A percentile compares a stretch with the other conserved stretches of the same genome.
phyloP scores from a whole-genome alignment of 495 filamentous ascomycete genomes.

The Friedmanniomyces simplex region DNA sequence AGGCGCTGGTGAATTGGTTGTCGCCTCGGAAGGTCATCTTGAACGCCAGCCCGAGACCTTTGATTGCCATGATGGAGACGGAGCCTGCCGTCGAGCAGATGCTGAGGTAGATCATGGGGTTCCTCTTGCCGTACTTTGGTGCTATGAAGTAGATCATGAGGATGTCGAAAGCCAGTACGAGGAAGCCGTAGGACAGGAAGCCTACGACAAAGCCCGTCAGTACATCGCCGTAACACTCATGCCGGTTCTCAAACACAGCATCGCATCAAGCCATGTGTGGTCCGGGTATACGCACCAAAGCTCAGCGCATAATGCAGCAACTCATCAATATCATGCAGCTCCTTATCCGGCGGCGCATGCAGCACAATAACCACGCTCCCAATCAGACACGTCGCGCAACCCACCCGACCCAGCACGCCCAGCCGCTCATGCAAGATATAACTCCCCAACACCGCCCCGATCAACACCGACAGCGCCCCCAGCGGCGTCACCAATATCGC shows the following conservation, averaged over 20 bases:
- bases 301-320: slow-evolving; percentile 81
- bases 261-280: neutral
- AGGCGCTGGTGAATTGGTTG: slow-evolving; percentile 88
- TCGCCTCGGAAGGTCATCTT: slow-evolving; percentile 84
- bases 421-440: slow-evolving; percentile 87
- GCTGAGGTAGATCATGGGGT: slow-evolving; percentile 88
- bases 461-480: slow-evolving; percentile 85
- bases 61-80: slow-evolving; percentile 96
- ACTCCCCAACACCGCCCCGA: slow-evolving; percentile 84
- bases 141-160: slow-evolving; percentile 95
- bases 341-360: slow-evolving; percentile 88
- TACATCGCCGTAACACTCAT: neutral
- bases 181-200: slow-evolving; percentile 72
- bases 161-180: slow-evolving; percentile 68
- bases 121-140: slow-evolving; percentile 80
- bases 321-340: slow-evolving; percentile 76
- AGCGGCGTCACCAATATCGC: slow-evolving; percentile 94
- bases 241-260: neutral
- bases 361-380: slow-evolving; percentile 96
- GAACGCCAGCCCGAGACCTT: slow-evolving; percentile 92
- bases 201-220: slow-evolving; percentile 38
- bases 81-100: slow-evolving; percentile 97
- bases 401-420: slow-evolving; percentile 80
- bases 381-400: slow-evolving; percentile 91
- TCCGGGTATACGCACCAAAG: slow-evolving; percentile 52